phyloP scores from a whole-genome alignment of 768 basidiomycete genomes.

The Pulveroboletus frians region DNA sequence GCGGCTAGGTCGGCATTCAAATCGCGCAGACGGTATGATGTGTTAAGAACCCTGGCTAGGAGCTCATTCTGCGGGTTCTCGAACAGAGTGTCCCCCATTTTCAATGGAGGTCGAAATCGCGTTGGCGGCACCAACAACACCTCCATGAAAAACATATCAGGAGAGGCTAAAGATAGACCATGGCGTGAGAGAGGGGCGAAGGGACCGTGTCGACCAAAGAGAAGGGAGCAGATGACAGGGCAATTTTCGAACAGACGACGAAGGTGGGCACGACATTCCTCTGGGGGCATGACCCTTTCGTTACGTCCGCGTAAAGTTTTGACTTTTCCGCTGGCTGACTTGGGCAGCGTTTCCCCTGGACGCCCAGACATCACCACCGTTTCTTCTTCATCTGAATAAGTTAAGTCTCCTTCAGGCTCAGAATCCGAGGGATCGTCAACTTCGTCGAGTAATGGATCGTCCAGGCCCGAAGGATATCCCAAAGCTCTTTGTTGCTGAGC shows the following conservation, averaged over 20 bases:
- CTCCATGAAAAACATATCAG: conserved; percentile 98
- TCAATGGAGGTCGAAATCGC: conserved; percentile 90
- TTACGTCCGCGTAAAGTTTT: conserved; percentile 77
- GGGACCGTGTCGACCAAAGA: conserved; percentile 92
- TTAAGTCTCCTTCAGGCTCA: conserved; percentile 44
- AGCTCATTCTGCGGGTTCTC: conserved; percentile 96
- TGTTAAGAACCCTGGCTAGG: conserved; percentile 71
- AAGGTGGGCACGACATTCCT: conserved; percentile 92
- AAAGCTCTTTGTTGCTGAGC: conserved; percentile 34
- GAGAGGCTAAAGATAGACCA: conserved; percentile 63
- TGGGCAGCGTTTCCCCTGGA: conserved; percentile 44
- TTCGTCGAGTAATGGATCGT: conserved; percentile 33
- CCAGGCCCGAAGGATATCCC: conserved; percentile 22
- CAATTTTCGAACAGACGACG: conserved; percentile 86
- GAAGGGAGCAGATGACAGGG: conserved; percentile 69
- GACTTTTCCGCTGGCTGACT: conserved; percentile 69
- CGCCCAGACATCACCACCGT: conserved; percentile 32
- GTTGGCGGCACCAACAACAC: conserved; percentile 89
- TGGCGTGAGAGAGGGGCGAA: conserved; percentile 58
- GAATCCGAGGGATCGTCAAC: conserved; percentile 48
- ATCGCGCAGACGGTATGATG: conserved; percentile 76
- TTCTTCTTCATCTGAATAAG: conserved; percentile 49
- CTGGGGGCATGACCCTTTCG: conserved; percentile 85
- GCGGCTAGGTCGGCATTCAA: conserved; percentile 60
- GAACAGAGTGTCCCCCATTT: conserved; percentile 87